Evolutionary conservation across 352 stramenopile species (phyloP).

Genomic region (Peronospora belbahrii): DNA sequence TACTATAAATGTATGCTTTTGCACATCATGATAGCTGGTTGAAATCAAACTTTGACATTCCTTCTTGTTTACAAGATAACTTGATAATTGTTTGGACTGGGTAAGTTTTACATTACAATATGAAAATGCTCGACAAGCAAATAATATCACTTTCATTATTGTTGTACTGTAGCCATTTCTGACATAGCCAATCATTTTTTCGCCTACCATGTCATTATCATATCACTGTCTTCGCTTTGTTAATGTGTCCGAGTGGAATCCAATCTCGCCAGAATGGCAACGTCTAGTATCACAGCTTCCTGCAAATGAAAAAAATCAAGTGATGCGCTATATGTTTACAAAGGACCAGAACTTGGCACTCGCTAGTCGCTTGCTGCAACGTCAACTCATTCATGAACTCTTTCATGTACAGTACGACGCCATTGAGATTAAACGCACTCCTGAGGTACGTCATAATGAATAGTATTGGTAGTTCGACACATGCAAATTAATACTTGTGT

Average conservation of each 20-base stretch:
- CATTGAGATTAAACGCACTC: conserved; percentile 51
- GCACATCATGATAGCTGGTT: too few relatives aligned
- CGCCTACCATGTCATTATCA: too few relatives aligned
- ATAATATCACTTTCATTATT: too few relatives aligned
- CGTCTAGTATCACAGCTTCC: conserved; percentile 29
- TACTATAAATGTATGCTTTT: too few relatives aligned
- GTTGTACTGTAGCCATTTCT: too few relatives aligned
- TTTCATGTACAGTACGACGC: conserved; percentile 24
- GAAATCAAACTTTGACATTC: too few relatives aligned
- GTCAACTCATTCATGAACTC: conserved; percentile 33
- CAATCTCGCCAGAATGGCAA: conserved; percentile 28
- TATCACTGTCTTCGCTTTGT: conserved; percentile 27
- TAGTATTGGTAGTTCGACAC: too few relatives aligned
- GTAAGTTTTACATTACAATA: too few relatives aligned
- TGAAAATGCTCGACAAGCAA: too few relatives aligned
- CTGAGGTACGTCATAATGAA: conserved; percentile 28
- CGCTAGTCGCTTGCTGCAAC: conserved; percentile 55
- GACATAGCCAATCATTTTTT: too few relatives aligned
- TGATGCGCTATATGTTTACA: conserved; percentile 49
- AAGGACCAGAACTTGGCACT: conserved; percentile 67
- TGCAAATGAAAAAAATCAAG: conserved; percentile 35
- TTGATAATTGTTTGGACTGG: too few relatives aligned
- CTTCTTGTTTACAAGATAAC: too few relatives aligned
- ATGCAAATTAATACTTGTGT: not conserved
- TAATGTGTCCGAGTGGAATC: conserved; percentile 37